phyloP scores from a whole-genome alignment of 1,284 basidiomycete species.

The Ustilago loliicola region DNA sequence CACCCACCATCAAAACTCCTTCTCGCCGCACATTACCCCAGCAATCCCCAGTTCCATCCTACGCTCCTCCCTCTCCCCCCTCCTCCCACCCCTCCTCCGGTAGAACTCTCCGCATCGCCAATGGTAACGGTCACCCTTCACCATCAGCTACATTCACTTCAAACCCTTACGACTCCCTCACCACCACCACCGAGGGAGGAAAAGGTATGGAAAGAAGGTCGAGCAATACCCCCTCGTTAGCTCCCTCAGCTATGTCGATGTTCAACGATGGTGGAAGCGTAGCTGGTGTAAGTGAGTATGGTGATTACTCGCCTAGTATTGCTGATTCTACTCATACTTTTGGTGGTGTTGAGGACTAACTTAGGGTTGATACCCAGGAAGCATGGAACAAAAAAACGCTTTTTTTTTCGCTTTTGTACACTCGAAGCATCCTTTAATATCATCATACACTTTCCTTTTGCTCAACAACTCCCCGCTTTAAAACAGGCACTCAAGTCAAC shows the following conservation, averaged over 20 bases:
- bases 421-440: no score
- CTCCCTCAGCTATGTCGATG: neutral
- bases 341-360: conserved; percentile 28
- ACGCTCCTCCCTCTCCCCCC: conserved; percentile 19
- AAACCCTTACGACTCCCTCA: neutral
- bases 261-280: neutral
- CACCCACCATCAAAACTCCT: neutral
- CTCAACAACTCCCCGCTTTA: no score
- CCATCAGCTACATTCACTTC: neutral
- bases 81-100: neutral
- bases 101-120: neutral
- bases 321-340: conserved; percentile 35
- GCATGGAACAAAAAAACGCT: no score
- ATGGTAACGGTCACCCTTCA: neutral
- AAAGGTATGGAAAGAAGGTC: conserved; percentile 4
- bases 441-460: no score
- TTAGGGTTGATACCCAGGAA: no score
- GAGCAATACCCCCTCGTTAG: conserved; percentile 13
- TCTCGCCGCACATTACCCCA: conserved; percentile 7
- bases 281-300: conserved; percentile 11
- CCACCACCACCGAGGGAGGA: neutral
- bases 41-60: conserved; percentile 18
- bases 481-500: no score
- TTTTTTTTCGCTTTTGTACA: no score
- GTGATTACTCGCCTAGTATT: conserved; percentile 18